Base-by-base conservation (phyloP, 2,329 filamentous ascomycete genomes). In the Zopfia rhizophila region DNA sequence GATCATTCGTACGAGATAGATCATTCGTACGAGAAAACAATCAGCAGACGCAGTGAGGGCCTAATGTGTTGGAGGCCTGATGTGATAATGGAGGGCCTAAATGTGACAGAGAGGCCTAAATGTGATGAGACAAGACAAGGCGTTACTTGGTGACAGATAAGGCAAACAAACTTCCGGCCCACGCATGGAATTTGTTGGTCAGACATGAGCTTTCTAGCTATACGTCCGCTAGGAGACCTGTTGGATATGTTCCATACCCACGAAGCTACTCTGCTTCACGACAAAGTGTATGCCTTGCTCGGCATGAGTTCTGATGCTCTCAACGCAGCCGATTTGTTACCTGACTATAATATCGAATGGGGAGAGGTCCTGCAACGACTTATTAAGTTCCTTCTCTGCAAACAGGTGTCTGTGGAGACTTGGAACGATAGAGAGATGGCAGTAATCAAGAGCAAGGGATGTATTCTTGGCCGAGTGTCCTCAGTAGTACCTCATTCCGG, bases 211-310 rank as follows among this genome's bases (percentile, higher is more conserved):
- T 32, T 39, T 23, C 24, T 48, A 12, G 21, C 16, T 3, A 38
- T 49, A 7, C 30, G 33, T 12, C 23, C 49, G 7, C 31, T 53
- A 14, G 37, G 28, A 11, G 24, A 43, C n/a, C 28, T 31, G 28
- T 11, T 49, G 11, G 45, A 53, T 19, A 53, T 49, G 41, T 53
- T 39, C 17, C 38, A 39, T 16, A 17, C 30, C 5, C 41, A 43
- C 11, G 35, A 46, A 21, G 47, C 46, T 30, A 43, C 46, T 10
- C 31, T 47, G 12, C 25, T 25, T n/a, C 41, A 31, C 6, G 51
- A 50, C 24, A 47, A 51, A 28, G 33, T 53, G 1, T 53, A 30
- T 33, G 41, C 42, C 24, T 35, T 53, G 23, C 37, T 50, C 14
- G 37, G 42, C n/a, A 40, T 50, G 47, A 32, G 32, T 19, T 30